Evolutionary conservation across 768 basidiomycete genomes (phyloP), one percentile per base, ranked within the genome.

Genomic region (Amanita jacksonii): DNA sequence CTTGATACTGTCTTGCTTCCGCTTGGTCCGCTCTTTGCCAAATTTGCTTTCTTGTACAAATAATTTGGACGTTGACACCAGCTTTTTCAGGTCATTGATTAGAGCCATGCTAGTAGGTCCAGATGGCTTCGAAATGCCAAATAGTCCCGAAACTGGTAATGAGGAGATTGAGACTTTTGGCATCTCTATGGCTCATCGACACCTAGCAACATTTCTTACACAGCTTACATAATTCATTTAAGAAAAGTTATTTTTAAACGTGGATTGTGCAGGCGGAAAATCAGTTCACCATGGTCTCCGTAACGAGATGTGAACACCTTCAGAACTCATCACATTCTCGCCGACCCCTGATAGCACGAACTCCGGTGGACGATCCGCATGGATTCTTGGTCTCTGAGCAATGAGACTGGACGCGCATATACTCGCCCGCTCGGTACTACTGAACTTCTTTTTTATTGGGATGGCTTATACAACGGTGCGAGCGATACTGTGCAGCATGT

Each of bases 21-120:
- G 59, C 49, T 71, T 73, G 19, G 67, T 68, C 42, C 66, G 73
- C 24, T 60, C 72, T 58, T 72, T 70, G 49, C 69, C 72, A 12
- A 75, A 55, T 46, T 77, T 77, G 24, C 76, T 67, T 44, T 76
- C 73, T 25, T 73, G 69, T 35, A 83, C 79, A 57, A 99, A 98
- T 6, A 98, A 65, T 24, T 72, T 72, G 1, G 94, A 97, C 28
- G 74, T 74, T 24, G 70, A 63, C 38, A 93, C 60, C n/a, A 98
- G 71, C 32, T 74, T 71, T 55, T 96, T 93, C 46, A 98, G 68
- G 51, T 81, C 74, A 57, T 93, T 85, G 43, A 98, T 75, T 23
- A 94, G 61, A 20, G 81, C 70, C 94, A 98, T 98, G 37, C 90
- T 93, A 2, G 88, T 84, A 19, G 85, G 84, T 1, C 94, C 94